phyloP scores from a whole-genome alignment of 106 monocot genomes.

The Phalaenopsis aphrodite region DNA sequence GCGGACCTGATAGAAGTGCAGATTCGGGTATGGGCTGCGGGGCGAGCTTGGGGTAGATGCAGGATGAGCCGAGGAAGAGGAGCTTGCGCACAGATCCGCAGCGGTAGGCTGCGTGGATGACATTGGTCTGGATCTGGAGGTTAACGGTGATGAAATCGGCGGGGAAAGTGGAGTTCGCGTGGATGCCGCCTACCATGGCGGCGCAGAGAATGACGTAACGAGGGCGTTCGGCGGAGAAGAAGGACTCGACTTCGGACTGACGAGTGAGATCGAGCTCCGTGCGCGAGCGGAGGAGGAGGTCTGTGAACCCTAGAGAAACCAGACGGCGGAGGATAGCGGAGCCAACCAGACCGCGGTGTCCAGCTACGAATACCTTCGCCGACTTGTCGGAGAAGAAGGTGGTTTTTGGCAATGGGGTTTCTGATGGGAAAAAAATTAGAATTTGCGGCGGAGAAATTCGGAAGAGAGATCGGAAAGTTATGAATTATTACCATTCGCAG shows the following conservation, averaged over 20 bases:
- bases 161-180: slow-evolving; percentile 89
- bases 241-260: slow-evolving; percentile 81
- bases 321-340: slow-evolving; percentile 76
- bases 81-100: slow-evolving; percentile 56
- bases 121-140: slow-evolving; percentile 98
- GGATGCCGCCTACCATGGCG: slow-evolving; percentile 96
- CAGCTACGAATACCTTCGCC: slow-evolving; percentile 77
- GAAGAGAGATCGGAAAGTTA: neutral
- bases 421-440: slow-evolving; percentile 3
- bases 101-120: slow-evolving; percentile 63
- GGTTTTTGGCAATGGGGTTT: neutral
- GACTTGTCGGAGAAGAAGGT: slow-evolving; percentile 73
- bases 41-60: slow-evolving; percentile 95
- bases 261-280: slow-evolving; percentile 89
- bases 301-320: slow-evolving; percentile 57
- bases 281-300: slow-evolving; percentile 64
- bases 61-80: slow-evolving; percentile 93
- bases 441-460: neutral
- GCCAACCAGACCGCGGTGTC: slow-evolving; percentile 88
- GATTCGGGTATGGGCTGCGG: slow-evolving; percentile 90
- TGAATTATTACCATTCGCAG: neutral
- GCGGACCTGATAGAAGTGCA: slow-evolving; percentile 66
- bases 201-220: slow-evolving; percentile 77
- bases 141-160: slow-evolving; percentile 95
- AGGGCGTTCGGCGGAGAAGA: slow-evolving; percentile 67